Percentiles rank a stretch among this genome's conserved stretches.
Evolutionary conservation across 768 basidiomycete genomes (phyloP).

Genomic region (Candolleomyces eurysporus): DNA sequence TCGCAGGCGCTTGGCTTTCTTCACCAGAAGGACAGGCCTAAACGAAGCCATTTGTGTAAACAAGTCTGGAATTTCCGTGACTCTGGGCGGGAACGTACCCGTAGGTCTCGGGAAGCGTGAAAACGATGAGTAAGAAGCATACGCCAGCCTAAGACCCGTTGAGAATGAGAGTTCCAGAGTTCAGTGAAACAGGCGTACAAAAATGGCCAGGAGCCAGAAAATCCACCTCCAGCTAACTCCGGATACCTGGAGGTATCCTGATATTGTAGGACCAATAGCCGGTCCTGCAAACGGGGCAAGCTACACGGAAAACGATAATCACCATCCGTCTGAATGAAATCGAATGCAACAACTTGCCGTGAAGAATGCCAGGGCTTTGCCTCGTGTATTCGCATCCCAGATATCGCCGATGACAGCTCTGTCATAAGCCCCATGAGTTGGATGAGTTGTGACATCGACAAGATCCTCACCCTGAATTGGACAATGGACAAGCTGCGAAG

Average conservation of each 20-base stretch:
- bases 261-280: slow-evolving; percentile 53
- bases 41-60: background rate
- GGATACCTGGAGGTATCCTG: slow-evolving; percentile 37
- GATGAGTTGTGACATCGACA: slow-evolving; percentile 12
- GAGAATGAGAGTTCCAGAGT: background rate
- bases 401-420: slow-evolving; percentile 57
- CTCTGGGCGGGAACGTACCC: slow-evolving; percentile 29
- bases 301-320: background rate
- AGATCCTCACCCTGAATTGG: slow-evolving; percentile 64
- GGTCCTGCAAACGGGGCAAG: slow-evolving; percentile 69
- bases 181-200: slow-evolving; percentile 33
- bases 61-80: background rate
- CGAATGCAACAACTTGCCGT: slow-evolving; percentile 20
- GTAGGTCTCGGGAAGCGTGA: slow-evolving; percentile 70
- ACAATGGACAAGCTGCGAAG: slow-evolving; percentile 66
- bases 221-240: slow-evolving; percentile 59
- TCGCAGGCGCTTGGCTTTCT: slow-evolving; percentile 47
- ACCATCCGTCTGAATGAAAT: background rate
- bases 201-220: slow-evolving; percentile 63
- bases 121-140: slow-evolving; percentile 45
- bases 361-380: slow-evolving; percentile 65
- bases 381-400: slow-evolving; percentile 61
- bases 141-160: slow-evolving; percentile 37
- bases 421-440: background rate
- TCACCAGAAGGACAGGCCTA: slow-evolving; percentile 55